Conservation (phyloP, 495 filamentous ascomycete genomes). For the Penicillium coffeae region DNA sequence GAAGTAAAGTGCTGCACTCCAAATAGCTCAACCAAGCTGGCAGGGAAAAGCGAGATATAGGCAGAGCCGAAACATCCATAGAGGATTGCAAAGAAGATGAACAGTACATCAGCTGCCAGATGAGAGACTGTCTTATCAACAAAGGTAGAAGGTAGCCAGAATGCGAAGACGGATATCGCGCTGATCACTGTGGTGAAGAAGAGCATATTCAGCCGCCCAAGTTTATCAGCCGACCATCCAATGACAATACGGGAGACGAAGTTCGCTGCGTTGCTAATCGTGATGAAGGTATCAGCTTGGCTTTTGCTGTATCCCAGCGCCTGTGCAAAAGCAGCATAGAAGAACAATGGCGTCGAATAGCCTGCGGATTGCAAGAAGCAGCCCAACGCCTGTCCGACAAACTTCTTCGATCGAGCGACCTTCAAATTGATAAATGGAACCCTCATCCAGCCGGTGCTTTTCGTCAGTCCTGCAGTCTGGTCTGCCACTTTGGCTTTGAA, state of each 20-base stretch:
- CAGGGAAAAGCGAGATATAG: constrained; percentile 36
- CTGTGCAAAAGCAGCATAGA: constrained; percentile 40
- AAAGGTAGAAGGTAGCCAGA: constrained; percentile 44
- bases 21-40: constrained; percentile 53
- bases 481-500: constrained; percentile 31
- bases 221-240: constrained; percentile 44
- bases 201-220: constrained; percentile 53
- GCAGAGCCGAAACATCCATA: constrained; percentile 51
- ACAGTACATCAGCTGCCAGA: constrained; percentile 31
- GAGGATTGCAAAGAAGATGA: constrained; percentile 49
- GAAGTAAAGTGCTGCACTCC: constrained; percentile 55
- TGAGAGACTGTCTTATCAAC: constrained; percentile 17
- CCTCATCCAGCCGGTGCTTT: constrained; percentile 16
- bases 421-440: constrained; percentile 36
- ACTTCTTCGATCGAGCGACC: constrained; percentile 34
- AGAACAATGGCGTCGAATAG: constrained; percentile 42
- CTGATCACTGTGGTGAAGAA: constrained; percentile 46
- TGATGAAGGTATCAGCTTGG: constrained; percentile 46
- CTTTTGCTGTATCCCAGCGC: constrained; percentile 36
- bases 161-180: constrained; percentile 40
- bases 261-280: constrained; percentile 53
- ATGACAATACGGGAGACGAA: constrained; percentile 47
- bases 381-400: constrained; percentile 37
- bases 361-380: constrained; percentile 41
- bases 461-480: constrained; percentile 22